Evolutionary conservation across 2,329 filamentous ascomycete genomes (phyloP), one percentile per base, ranked within the genome.

Genomic region (Fusarium penzigii): DNA sequence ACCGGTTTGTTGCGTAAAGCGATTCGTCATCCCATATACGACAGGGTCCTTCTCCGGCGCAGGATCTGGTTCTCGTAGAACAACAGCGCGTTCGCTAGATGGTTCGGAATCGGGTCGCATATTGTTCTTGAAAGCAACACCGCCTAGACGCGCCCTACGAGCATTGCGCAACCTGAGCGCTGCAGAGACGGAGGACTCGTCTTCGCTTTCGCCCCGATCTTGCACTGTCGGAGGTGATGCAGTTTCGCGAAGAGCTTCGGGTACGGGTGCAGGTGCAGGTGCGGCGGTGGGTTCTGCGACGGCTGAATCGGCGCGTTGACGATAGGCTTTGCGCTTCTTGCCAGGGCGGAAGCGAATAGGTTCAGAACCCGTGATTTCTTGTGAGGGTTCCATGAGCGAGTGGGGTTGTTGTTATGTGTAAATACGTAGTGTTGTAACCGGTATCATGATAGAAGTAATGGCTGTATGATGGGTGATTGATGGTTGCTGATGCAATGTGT

Each of bases 1-100:
- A 1, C 89, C 89, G 0, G 87, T 91, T 69, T 90, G 88, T 52
- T 85, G 82, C 48, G 85, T 84, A 67, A 93, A 93, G 39, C 87
- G 84, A 38, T 70, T 66, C 10, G 67, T 60, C 36, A 73, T 69
- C 40, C 68, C 68, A 42, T 49, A 60, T 13, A 63, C 51, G 2
- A 29, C 20, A 3, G 45, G 7, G 6, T 66, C 63, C 25, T 38
- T 44, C 12, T 57, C 61, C 12, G 46, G 42, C 3, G 59, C 14
- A 59, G 64, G 48, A 59, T 69, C 52, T 65, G 70, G 49, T 64
- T 69, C 56, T 66, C 71, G 54, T 61, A 69, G 39, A 42, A 75
- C 70, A 25, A 75, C 65, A 42, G 67, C 68, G 46, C 68, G 69
- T 39, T 75, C 69, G 32, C 41, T 44, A 29, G 69, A 65, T 42